These are phyloP conservation scores for maize (Zea mays) DNA, from an alignment of 176 grass and related monocot species.

Conservation along the genomic window Zm-B73-REFERENCE-NAM-5.0 NC_050099.1:209943001-209943500, in stretches of 20 bases:
- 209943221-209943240: too few relatives aligned
- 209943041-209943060: slow-evolving; percentile 19
- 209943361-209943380: neutral
- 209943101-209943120: neutral
- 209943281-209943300: too few relatives aligned
- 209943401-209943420: slow-evolving; percentile 26
- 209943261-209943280: too few relatives aligned
- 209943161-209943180: too few relatives aligned
- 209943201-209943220: too few relatives aligned
- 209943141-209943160: neutral
- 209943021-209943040: neutral
- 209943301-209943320: too few relatives aligned
- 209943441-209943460: slow-evolving; percentile 11
- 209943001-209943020: slow-evolving; percentile 5
- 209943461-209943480: slow-evolving; percentile 12
- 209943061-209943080: slow-evolving; percentile 30
- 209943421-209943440: slow-evolving; percentile 15
- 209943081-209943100: slow-evolving; percentile 36
- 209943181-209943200: too few relatives aligned
- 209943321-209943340: too few relatives aligned
- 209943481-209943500: slow-evolving; percentile 18
- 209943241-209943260: too few relatives aligned
- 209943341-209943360: neutral
- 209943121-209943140: neutral
- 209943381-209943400: neutral